These are phyloP conservation scores for Simplicillium sp. DNA, from an alignment of 2,329 filamentous ascomycete genomes.

Conservation along the genomic window DNA sequence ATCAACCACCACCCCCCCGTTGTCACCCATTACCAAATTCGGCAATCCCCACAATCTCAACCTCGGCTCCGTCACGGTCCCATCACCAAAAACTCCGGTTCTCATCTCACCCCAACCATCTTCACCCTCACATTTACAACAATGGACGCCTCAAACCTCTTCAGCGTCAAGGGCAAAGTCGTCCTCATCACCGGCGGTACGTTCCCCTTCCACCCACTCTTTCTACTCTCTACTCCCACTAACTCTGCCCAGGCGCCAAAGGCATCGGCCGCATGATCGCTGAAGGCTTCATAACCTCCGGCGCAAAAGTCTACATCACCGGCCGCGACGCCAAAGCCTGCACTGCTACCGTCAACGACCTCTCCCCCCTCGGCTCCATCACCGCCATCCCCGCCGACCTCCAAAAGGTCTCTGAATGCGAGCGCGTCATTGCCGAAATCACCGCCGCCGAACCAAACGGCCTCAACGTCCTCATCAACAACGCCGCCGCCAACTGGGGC, in stretches of 20 bases:
- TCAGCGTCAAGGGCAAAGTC: constrained; percentile 49
- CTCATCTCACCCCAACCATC: not conserved
- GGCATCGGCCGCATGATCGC: constrained; percentile 62
- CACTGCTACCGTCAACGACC: constrained; percentile 42
- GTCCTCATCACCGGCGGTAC: constrained; percentile 46
- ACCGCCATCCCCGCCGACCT: constrained; percentile 54
- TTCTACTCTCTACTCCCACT: not conserved
- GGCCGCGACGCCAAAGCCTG: constrained; percentile 53
- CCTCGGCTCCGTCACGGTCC: no score
- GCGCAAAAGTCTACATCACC: constrained; percentile 56
- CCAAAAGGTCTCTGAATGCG: constrained; percentile 47
- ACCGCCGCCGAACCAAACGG: constrained; percentile 32
- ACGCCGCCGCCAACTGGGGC: constrained; percentile 57
- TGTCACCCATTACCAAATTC: no score
- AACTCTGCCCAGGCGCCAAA: constrained; percentile 33
- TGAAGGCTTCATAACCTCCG: constrained; percentile 54
- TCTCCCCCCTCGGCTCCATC: constrained; percentile 45
- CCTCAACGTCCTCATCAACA: constrained; percentile 57
- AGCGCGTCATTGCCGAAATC: constrained; percentile 42
- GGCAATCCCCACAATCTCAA: no score
- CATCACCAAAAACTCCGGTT: no score
- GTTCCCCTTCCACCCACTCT: not conserved
- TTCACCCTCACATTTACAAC: constrained; percentile 5
- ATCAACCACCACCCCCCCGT: no score
- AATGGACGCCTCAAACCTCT: constrained; percentile 47